Evolutionary conservation across 371 early-diverging fungal genomes (phyloP), one percentile per base, ranked within the genome.

Genomic region (Nosema muscidifuracis): DNA sequence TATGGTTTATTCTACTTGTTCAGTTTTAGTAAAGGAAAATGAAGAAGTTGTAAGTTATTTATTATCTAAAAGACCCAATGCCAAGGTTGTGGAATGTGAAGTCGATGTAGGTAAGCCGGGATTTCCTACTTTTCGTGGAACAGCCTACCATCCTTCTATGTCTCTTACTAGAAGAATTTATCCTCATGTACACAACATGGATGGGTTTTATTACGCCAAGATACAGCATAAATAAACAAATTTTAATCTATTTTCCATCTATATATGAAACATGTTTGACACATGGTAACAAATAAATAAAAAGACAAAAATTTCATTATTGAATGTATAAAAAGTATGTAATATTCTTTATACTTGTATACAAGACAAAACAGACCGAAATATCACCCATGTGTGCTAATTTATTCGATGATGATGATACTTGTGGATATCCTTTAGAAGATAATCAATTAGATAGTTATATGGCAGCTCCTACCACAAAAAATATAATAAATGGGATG

Each of bases 131-230:
- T 84, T 75, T 72, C 71, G 81, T 61, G 80, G 81, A 28, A 42
- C 34, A 72, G 75, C 78, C 2, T 98, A 93, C 89, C 90, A 92
- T 80, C 88, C 88, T 9, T 86, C 88, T 18, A 70, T 98, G 65
- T 86, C 86, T 34, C 80, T 90, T 66, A 90, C 95, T 0, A 86
- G 92, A 64, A 87, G 98, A 68, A 91, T 90, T 85, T 98, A 95
- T 84, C 95, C 97, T 34, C 98, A 96, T 82, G 88, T 92, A 26
- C 92, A 96, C 83, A 96, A 96, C 83, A 94, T 95, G 94, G 97
- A 98, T 84, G 98, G 98, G 64, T 98, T 98, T 88, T 98, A 87
- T 82, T 93, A 96, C 24, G 92, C 94, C 47, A 96, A 95, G 76
- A 89, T 98, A 81, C 89, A 89, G 60, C 80, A 83, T 91, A 93